These are phyloP conservation scores for Straminergon stramineum DNA, from an alignment of 225 moss, liverwort and hornwort genomes.

Conservation along the genomic window DNA sequence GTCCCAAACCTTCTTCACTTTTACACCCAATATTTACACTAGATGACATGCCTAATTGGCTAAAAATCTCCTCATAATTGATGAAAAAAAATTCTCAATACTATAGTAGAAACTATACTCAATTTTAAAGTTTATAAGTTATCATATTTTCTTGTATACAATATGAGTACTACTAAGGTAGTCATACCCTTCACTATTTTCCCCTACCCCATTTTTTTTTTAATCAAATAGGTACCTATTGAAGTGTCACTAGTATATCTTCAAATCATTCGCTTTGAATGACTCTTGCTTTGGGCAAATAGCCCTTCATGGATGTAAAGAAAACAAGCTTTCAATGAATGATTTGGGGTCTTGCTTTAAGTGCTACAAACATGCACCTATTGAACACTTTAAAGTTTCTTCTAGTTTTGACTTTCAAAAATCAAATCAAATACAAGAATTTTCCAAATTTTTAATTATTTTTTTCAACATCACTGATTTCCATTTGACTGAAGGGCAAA, in stretches of 20 bases:
- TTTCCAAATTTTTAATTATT: not conserved
- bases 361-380: not conserved
- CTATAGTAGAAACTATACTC: not conserved
- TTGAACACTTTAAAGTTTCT: not conserved
- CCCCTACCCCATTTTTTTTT: rapidly evolving
- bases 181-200: rapidly evolving
- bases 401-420: not conserved
- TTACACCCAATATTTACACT: not conserved
- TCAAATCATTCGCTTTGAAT: not conserved
- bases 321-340: not conserved
- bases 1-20: rapidly evolving
- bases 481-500: rapidly evolving
- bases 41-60: not conserved
- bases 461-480: rapidly evolving
- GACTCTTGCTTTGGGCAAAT: not conserved
- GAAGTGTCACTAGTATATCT: too few species aligned
- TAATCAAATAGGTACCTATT: not conserved
- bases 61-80: not conserved
- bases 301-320: not conserved
- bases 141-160: not conserved
- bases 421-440: not conserved
- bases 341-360: not conserved
- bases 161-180: not conserved
- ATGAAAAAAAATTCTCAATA: too few species aligned
- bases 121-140: not conserved